Percentiles rank a stretch among this genome's conserved stretches.
phyloP scores from a whole-genome alignment of 176 grass and related monocot species.

The Avena sativa region DNA sequence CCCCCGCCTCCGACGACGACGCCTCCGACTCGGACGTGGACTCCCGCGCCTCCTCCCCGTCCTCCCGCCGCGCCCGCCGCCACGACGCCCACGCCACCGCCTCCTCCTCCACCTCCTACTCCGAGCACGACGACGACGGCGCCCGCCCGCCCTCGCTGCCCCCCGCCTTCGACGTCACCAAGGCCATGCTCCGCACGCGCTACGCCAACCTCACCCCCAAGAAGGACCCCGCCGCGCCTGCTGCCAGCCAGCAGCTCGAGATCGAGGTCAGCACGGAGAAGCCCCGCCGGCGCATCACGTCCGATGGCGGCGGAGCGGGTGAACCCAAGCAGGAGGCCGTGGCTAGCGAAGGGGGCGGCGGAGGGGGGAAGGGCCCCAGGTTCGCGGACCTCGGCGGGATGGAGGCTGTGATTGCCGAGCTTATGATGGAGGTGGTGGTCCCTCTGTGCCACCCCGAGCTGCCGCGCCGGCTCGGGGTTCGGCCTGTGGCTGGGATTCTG shows the following conservation, averaged over 20 bases:
- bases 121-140: constrained; percentile 27
- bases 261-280: constrained; percentile 67
- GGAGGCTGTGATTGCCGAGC: constrained; percentile 64
- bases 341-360: neutral
- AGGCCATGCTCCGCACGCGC: constrained; percentile 54
- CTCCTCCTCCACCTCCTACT: constrained; percentile 57
- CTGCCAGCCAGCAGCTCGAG: constrained; percentile 53
- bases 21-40: neutral
- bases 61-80: constrained; percentile 34
- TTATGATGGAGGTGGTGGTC: constrained; percentile 94
- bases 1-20: neutral
- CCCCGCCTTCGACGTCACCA: constrained; percentile 69
- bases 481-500: constrained; percentile 73
- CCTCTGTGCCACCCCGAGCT: constrained; percentile 82
- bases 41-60: constrained; percentile 28
- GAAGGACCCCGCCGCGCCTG: neutral
- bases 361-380: constrained; percentile 50
- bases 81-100: constrained; percentile 42
- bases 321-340: constrained; percentile 41
- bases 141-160: constrained; percentile 26
- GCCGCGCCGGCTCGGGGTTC: constrained; percentile 69
- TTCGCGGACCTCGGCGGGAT: constrained; percentile 82
- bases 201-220: constrained; percentile 59
- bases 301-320: constrained; percentile 44
- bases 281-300: constrained; percentile 42